A percentile compares a stretch with the other conserved stretches of the same genome.
These are phyloP conservation scores for Leishmania major DNA, from an alignment of 208 protist genomes.

Conservation along the genomic window DNA sequence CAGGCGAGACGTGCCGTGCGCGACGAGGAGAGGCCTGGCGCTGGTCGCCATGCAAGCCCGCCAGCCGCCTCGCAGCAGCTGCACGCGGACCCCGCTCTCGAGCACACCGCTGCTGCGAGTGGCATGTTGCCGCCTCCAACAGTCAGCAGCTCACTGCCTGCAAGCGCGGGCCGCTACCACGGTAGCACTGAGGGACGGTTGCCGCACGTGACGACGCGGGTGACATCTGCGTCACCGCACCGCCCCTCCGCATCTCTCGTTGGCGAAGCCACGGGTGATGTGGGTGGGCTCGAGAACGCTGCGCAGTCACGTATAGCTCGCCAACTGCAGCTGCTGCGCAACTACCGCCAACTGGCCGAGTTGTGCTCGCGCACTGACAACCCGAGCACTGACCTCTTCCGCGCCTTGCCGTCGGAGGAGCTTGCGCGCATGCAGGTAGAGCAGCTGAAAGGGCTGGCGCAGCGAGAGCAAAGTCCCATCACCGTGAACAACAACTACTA, in stretches of 20 bases:
- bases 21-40: neutral
- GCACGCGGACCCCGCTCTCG: conserved; percentile 6
- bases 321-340: conserved; percentile 73
- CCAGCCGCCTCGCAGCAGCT: conserved; percentile 13
- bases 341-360: conserved; percentile 63
- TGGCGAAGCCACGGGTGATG: neutral
- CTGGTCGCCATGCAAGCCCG: neutral
- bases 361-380: conserved; percentile 52
- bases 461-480: conserved; percentile 41
- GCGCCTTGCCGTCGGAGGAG: conserved; percentile 36
- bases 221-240: conserved; percentile 10
- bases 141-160: conserved; percentile 12
- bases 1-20: neutral
- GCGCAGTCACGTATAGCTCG: conserved; percentile 52
- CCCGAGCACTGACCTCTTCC: conserved; percentile 43
- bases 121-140: conserved; percentile 10
- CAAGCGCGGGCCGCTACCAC: conserved; percentile 20
- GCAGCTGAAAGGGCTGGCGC: conserved; percentile 21
- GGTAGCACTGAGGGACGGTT: neutral
- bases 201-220: conserved; percentile 24
- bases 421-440: conserved; percentile 47
- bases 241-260: conserved; percentile 8
- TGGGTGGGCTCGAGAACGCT: conserved; percentile 39
- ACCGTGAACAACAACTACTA: conserved; percentile 71
- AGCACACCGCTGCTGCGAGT: neutral